Evolutionary conservation across 2,329 filamentous ascomycete species (phyloP), one percentile per base, ranked within the genome.

Genomic region (Beauveria varroae): DNA sequence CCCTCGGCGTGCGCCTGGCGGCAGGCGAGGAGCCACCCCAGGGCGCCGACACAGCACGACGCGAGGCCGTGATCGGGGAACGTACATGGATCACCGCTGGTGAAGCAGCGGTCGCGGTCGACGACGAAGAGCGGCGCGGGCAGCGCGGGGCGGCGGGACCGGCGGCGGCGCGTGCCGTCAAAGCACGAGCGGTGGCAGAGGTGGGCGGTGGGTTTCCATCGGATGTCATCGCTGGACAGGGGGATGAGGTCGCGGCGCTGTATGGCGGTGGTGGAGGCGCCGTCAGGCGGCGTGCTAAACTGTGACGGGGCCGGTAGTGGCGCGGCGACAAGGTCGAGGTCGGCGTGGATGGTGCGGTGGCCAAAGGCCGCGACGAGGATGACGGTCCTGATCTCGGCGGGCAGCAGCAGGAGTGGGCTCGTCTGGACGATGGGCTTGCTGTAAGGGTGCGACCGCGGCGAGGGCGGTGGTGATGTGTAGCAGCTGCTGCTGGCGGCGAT

Each of bases 11-110:
- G 9, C 1, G 58, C 50, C 26, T 60, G 58, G 14, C 50, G 58
- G 58, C 58, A 60, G 50, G 58, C 16, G 26, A 60, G 50, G 7
- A 60, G 58, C 58, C 58, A 60, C 6, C 58, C 58, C 22, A 60
- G 41, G 5, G 50, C 49, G 43, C 58, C 50, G 41, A 60, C 6
- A 28, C 41, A 30, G 50, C 50, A 54, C 9, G 46, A 58, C 2
- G 34, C 28, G 46, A 50, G 56, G 5, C 46, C 22, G 46, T n/a
- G 3, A 1, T 20, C 34, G 22, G 46, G 34, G 5, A 50, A 20
- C 5, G 4, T 24, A 37, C 56, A 58, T 4, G 16, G 18, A 18
- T 22, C n/a, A 34, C 56, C 10, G 46, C 44, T 16, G 30, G 9
- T 51, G 46, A 51, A 58, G 56, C 56, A 58, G 14, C 37, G 44